A percentile compares a stretch with the other conserved stretches of the same genome.
Evolutionary conservation across 2,329 filamentous ascomycete genomes (phyloP).

Genomic region (Microthyrium microscopicum): DNA sequence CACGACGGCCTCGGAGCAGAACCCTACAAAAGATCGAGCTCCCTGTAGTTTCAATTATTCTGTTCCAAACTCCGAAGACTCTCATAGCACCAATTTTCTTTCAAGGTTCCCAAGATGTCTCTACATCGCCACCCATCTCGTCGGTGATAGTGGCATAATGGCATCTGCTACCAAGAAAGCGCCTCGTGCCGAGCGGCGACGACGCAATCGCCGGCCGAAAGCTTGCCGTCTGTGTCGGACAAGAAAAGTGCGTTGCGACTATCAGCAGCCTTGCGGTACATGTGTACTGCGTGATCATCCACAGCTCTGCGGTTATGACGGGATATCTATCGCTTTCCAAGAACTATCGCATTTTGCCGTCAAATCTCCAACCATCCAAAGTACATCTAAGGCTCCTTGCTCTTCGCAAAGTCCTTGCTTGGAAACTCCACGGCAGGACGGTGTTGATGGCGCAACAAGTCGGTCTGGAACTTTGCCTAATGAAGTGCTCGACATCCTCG

Average conservation of each 20-base stretch:
- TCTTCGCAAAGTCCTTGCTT: not conserved
- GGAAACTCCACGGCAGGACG: not conserved
- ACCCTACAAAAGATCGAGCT: no score
- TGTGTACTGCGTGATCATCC: not conserved
- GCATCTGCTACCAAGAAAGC: not conserved
- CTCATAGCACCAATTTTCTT: no score
- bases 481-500: not conserved
- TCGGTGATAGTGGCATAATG: not conserved
- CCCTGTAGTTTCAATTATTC: no score
- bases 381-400: not conserved
- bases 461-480: not conserved
- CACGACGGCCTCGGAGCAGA: no score
- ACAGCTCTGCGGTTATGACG: not conserved
- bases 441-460: not conserved
- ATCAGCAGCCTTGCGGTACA: not conserved
- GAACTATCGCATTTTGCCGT: not conserved
- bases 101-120: no score
- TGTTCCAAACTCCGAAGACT: no score
- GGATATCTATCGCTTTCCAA: not conserved
- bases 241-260: constrained; percentile 1
- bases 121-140: not conserved
- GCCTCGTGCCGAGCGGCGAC: not conserved
- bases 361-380: not conserved
- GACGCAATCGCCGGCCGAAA: not conserved
- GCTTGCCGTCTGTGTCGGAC: not conserved